Percentiles rank a stretch among this genome's conserved stretches.
Conservation (phyloP, 2,329 filamentous ascomycete genomes). For the Didymella segeticola region DNA sequence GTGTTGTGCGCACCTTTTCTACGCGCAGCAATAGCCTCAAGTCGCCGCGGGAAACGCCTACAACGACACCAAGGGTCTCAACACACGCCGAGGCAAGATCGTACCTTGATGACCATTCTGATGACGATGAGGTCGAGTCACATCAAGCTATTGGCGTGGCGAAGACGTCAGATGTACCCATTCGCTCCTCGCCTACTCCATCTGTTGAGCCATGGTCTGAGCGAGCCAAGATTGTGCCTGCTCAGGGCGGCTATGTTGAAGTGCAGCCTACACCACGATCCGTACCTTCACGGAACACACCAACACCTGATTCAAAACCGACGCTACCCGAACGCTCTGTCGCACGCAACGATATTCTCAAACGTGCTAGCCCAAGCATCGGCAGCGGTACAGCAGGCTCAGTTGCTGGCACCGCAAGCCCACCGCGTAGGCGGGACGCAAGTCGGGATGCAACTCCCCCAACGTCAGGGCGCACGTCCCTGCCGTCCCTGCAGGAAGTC, state of each 20-base stretch:
- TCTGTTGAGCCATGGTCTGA: conserved; percentile 25
- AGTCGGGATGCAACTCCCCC: conserved; percentile 31
- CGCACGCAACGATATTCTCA: conserved; percentile 29
- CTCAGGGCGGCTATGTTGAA: conserved; percentile 38
- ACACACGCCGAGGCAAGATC: conserved; percentile 29
- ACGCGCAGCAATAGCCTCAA: conserved; percentile 37
- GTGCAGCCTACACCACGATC: conserved; percentile 30
- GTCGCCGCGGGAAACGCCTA: conserved; percentile 30
- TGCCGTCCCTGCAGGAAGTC: conserved; percentile 41
- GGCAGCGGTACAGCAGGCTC: conserved; percentile 12
- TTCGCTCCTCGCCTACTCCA: conserved; percentile 39
- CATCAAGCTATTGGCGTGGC: conserved; percentile 51
- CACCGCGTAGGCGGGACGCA: conserved; percentile 28
- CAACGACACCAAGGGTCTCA: conserved; percentile 22
- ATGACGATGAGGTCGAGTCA: conserved; percentile 33
- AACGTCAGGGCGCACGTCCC: conserved; percentile 30
- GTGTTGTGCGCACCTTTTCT: conserved; percentile 45
- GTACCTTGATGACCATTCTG: conserved; percentile 39
- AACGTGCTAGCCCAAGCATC: conserved; percentile 17
- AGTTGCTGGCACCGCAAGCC: conserved; percentile 15
- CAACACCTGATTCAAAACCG: conserved; percentile 35
- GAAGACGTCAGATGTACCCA: conserved; percentile 50
- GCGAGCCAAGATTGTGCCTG: conserved; percentile 22
- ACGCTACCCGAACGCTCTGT: conserved; percentile 28
- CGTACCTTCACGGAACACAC: conserved; percentile 33